Percentiles rank a stretch among this genome's conserved stretches.
Evolutionary conservation across 495 filamentous ascomycete genomes (phyloP).

Genomic region (Cetradonia linearis): DNA sequence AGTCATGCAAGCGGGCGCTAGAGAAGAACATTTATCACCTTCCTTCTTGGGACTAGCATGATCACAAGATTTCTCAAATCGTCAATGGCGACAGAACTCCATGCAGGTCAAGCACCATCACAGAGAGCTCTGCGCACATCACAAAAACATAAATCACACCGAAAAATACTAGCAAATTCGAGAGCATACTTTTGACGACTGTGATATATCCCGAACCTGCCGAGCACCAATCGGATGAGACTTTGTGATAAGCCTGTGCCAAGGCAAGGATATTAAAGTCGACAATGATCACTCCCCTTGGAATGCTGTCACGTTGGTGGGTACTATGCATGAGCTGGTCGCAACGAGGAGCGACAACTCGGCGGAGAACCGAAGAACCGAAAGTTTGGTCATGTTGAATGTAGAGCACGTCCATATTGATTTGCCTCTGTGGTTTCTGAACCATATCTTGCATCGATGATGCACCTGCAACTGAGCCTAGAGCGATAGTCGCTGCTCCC

Average conservation of each 20-base stretch:
- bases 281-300: not conserved
- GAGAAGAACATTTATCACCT: not conserved
- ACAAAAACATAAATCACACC: not conserved
- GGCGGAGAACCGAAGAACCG: not conserved
- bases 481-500: not conserved
- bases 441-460: slow-evolving; percentile 6
- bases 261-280: not conserved
- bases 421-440: not conserved
- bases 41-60: slow-evolving; percentile 1
- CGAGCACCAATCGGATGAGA: not conserved
- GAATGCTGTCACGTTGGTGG: not conserved
- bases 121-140: not conserved
- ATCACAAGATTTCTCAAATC: not conserved
- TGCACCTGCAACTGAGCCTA: not conserved
- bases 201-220: too few relatives aligned
- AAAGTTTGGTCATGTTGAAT: not conserved
- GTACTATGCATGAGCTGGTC: not conserved
- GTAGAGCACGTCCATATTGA: not conserved
- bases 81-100: not conserved
- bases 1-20: not conserved
- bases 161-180: not conserved
- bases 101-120: slow-evolving; percentile 5
- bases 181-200: too few relatives aligned
- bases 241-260: not conserved
- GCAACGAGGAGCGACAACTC: not conserved